Conservation (phyloP, 2,329 filamentous ascomycete genomes). For the Curvularia eragrostidis region DNA sequence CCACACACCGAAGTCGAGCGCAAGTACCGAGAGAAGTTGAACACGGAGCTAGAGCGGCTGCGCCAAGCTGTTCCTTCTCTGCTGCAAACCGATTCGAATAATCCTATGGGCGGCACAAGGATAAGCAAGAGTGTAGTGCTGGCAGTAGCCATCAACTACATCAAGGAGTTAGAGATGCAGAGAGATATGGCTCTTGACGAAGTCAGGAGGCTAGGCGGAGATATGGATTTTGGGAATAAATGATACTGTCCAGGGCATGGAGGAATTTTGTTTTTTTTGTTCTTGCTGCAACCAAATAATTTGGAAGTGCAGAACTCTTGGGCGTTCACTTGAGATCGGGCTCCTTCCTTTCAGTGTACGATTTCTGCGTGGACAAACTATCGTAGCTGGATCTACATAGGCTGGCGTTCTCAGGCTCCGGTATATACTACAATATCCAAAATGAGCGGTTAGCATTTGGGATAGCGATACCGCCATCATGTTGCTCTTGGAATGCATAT, state of each 20-base stretch:
- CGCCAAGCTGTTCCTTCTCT: constrained; percentile 30
- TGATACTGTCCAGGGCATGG: not conserved
- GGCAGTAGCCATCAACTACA: constrained; percentile 24
- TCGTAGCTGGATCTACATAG: not conserved
- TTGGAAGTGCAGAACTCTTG: not conserved
- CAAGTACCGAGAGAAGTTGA: constrained; percentile 29
- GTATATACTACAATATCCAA: too few species aligned
- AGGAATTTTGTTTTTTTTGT: not conserved
- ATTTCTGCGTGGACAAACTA: not conserved
- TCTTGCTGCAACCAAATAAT: not conserved
- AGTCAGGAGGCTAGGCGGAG: constrained; percentile 14
- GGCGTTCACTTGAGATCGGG: not conserved
- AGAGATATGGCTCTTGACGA: constrained; percentile 16
- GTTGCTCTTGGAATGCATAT: not conserved
- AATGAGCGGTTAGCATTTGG: not conserved
- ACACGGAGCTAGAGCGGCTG: constrained; percentile 34
- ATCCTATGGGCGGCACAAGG: constrained; percentile 13
- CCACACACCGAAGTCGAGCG: constrained; percentile 36
- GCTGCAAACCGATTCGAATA: constrained; percentile 19
- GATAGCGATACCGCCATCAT: not conserved
- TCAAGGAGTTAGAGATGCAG: constrained; percentile 18
- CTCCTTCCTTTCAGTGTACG: not conserved
- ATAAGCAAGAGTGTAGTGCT: constrained; percentile 23
- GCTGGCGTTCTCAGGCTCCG: too few species aligned
- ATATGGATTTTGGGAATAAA: constrained; percentile 1